Evolutionary conservation across 2,329 filamentous ascomycete genomes (phyloP).

Genomic region (Grosmannia clavigera): DNA sequence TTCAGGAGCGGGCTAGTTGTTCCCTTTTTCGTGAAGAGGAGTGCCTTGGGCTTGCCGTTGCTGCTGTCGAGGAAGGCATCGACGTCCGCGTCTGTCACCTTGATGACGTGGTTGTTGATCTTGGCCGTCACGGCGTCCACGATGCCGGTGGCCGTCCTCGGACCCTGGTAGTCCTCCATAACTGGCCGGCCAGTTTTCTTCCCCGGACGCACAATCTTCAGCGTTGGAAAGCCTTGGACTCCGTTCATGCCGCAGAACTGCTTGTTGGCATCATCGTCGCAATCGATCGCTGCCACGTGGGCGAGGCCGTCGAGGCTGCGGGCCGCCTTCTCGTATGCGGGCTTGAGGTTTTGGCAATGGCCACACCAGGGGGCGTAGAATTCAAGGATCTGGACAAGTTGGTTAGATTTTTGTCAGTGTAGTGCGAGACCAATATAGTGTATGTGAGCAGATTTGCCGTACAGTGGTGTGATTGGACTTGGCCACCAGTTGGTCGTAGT

Average conservation of each 20-base stretch:
- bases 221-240: constrained; percentile 84
- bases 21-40: constrained; percentile 90
- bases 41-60: constrained; percentile 65
- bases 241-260: constrained; percentile 73
- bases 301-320: constrained; percentile 81
- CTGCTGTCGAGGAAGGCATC: constrained; percentile 61
- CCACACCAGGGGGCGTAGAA: constrained; percentile 98
- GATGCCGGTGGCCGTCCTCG: constrained; percentile 73
- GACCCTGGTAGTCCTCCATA: constrained; percentile 84
- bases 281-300: constrained; percentile 89
- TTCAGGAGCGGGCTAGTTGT: constrained; percentile 72
- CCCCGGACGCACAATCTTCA: constrained; percentile 83
- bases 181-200: constrained; percentile 61
- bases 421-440: background rate
- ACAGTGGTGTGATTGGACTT: constrained; percentile 88
- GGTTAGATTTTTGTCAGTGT: background rate
- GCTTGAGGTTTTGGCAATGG: constrained; percentile 92
- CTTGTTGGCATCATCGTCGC: constrained; percentile 90
- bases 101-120: constrained; percentile 85
- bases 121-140: constrained; percentile 73
- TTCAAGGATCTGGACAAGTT: constrained; percentile 44
- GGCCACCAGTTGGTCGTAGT: constrained; percentile 70
- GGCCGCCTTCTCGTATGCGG: constrained; percentile 88
- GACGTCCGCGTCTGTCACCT: constrained; percentile 66
- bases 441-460: constrained; percentile 21